Base-by-base conservation (phyloP, 176 grass and related monocot species). In the Otatea glauca region DNA sequence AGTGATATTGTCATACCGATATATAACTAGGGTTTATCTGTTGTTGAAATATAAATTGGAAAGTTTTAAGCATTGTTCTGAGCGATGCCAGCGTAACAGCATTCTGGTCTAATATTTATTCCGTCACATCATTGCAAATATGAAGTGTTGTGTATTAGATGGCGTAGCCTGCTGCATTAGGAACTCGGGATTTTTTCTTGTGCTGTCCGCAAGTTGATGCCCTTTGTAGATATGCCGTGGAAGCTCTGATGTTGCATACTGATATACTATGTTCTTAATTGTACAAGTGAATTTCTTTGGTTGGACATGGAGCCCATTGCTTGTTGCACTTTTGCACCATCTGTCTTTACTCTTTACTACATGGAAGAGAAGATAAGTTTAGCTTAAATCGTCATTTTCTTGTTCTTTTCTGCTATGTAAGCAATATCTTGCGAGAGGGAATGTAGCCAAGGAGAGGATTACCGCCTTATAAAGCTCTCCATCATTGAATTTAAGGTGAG, bases 371-470 rank as follows among this genome's bases (percentile, higher is more conserved):
- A 65, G 24, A 80, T 69, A 83, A 5, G 1, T 39, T 75, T 85
- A 82, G 23, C 83, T 82, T 20, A 85, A 68, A 70, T 72, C 49
- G 15, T 20, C 4, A 13, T 68, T 24, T 53, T 50, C 51, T 21
- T 78, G 79, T 51, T 15, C 10, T 54, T 88, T 55, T 81, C 25
- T 90, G 18, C 50, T 39, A 54, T 93, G 61, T 73, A 53, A 98
- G 96, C 94, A 54, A 92, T 95, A 90, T 88, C 87, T 77, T 98
- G 96, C 3, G 96, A 98, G 77, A 90, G 93, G 87, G 96, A 98
- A 87, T 98, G 96, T 59, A 98, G 96, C 87, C 88, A 89, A 51
- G 93, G 96, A 89, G 91, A 98, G 72, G 96, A 95, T 89, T 95
- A 95, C 83, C 91, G 91, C 73, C 87, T 98, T 68, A 93, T 98